Evolutionary conservation across 2,329 filamentous ascomycete genomes (phyloP).

Genomic region (Trichoderma sp.): DNA sequence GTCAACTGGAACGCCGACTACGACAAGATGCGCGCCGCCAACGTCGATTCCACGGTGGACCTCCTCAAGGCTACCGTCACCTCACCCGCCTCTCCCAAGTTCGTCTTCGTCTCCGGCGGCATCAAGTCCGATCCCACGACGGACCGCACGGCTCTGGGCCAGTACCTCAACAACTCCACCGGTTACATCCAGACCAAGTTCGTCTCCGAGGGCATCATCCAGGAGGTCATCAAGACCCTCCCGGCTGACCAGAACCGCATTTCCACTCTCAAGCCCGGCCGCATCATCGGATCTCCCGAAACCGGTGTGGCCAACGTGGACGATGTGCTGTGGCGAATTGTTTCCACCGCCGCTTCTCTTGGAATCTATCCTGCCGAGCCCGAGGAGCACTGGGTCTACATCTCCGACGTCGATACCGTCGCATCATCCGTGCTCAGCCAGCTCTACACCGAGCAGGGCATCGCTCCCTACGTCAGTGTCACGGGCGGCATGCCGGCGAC

Average conservation of each 20-base stretch:
- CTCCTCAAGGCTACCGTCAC: slow-evolving; percentile 30
- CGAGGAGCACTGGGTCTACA: slow-evolving; percentile 29
- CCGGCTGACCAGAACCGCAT: slow-evolving; percentile 26
- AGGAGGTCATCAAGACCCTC: slow-evolving; percentile 21
- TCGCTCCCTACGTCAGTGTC: slow-evolving; percentile 28
- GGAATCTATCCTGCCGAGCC: slow-evolving; percentile 22
- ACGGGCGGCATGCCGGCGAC: slow-evolving; percentile 29
- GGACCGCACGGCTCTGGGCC: slow-evolving; percentile 11
- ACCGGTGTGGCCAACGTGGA: slow-evolving; percentile 34
- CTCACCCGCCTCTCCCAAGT: slow-evolving; percentile 30
- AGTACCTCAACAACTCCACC: slow-evolving; percentile 12
- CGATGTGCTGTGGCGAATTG: slow-evolving; percentile 34
- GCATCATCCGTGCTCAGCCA: slow-evolving; percentile 29
- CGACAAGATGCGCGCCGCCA: slow-evolving; percentile 68
- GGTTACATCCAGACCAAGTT: slow-evolving; percentile 36
- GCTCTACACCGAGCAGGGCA: slow-evolving; percentile 2
- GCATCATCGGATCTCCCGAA: slow-evolving; percentile 33
- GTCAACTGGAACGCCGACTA: slow-evolving; percentile 84
- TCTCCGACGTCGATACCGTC: slow-evolving; percentile 30
- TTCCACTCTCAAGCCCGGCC: slow-evolving; percentile 33
- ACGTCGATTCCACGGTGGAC: slow-evolving; percentile 55
- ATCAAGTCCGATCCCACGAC: slow-evolving; percentile 16
- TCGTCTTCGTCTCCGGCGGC: slow-evolving; percentile 36
- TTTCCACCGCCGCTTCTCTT: slow-evolving; percentile 29
- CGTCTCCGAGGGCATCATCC: slow-evolving; percentile 33